Evolutionary conservation across 2,329 filamentous ascomycete species (phyloP).

Genomic region (Cordyceps tenuipes): DNA sequence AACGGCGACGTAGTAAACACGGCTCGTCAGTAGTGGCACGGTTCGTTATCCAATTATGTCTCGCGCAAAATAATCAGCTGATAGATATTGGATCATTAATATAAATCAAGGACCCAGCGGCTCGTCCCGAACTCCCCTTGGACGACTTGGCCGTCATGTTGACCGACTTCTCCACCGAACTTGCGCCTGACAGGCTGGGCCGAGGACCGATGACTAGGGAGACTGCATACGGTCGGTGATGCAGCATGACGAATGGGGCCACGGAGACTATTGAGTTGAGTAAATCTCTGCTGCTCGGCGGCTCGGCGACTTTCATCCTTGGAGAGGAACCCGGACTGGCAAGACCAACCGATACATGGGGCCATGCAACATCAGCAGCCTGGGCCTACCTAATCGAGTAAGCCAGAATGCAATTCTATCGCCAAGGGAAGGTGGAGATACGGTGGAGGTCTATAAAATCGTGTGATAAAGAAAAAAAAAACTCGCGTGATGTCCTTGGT

Average conservation of each 20-base stretch:
- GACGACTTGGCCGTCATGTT: background rate
- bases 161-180: background rate
- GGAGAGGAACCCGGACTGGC: background rate
- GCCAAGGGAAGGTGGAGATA: background rate
- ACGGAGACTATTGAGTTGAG: background rate
- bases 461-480: background rate
- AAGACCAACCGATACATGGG: background rate
- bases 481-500: background rate
- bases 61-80: background rate
- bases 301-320: background rate
- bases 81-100: background rate
- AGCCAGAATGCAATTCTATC: background rate
- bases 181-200: background rate
- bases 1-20: background rate
- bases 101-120: background rate
- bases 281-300: background rate
- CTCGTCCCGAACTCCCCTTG: slow-evolving; percentile 3
- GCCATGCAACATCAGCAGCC: background rate
- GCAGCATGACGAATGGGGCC: background rate
- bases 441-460: background rate
- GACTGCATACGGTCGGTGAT: background rate
- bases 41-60: background rate
- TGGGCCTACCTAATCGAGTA: background rate
- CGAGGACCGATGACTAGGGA: background rate
- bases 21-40: background rate